Percentiles rank a stretch among this genome's conserved stretches.
phyloP scores from a whole-genome alignment of 208 protist genomes.

The Crithidia sp. region DNA sequence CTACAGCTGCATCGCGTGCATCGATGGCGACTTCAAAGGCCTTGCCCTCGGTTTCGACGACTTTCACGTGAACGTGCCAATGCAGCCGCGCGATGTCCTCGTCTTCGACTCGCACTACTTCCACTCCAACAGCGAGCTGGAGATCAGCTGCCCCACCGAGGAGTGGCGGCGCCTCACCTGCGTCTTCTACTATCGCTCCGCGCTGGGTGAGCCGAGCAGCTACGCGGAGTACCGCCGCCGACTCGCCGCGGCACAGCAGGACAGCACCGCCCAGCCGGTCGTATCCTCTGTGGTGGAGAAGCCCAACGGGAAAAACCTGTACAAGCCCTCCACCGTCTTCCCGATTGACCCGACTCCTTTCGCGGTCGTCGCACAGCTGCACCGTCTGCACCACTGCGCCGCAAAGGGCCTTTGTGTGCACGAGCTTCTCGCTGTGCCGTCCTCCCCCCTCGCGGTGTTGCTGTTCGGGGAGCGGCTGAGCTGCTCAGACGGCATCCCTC shows the following conservation, averaged over 20 bases:
- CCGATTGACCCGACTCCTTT: slow-evolving; percentile 63
- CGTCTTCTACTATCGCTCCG: slow-evolving; percentile 91
- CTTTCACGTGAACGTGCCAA: slow-evolving; percentile 68
- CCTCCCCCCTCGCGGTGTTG: slow-evolving; percentile 15
- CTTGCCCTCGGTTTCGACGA: slow-evolving; percentile 76
- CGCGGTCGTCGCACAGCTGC: slow-evolving; percentile 29
- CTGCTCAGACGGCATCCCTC: slow-evolving; percentile 54
- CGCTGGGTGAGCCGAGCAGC: slow-evolving; percentile 71
- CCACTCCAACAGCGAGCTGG: slow-evolving; percentile 91
- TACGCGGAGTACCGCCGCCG: slow-evolving; percentile 80
- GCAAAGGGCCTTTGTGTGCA: slow-evolving; percentile 46
- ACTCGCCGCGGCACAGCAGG: slow-evolving; percentile 38
- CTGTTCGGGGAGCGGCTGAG: slow-evolving; percentile 76
- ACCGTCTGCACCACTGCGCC: slow-evolving; percentile 34
- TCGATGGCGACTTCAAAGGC: slow-evolving; percentile 88
- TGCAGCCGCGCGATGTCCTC: slow-evolving; percentile 87
- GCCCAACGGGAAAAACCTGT: slow-evolving; percentile 69
- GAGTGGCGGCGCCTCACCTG: slow-evolving; percentile 84
- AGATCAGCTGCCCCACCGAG: slow-evolving; percentile 34
- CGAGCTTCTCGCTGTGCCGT: slow-evolving; percentile 26
- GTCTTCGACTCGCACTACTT: slow-evolving; percentile 93
- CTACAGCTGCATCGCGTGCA: slow-evolving; percentile 81
- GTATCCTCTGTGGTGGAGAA: slow-evolving; percentile 52
- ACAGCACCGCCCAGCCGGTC: slow-evolving; percentile 9
- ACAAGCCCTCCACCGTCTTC: slow-evolving; percentile 56